A percentile compares a stretch with the other conserved stretches of the same genome.
Conservation (phyloP, 768 basidiomycete species). For the Macrolepiota dolichaula region DNA sequence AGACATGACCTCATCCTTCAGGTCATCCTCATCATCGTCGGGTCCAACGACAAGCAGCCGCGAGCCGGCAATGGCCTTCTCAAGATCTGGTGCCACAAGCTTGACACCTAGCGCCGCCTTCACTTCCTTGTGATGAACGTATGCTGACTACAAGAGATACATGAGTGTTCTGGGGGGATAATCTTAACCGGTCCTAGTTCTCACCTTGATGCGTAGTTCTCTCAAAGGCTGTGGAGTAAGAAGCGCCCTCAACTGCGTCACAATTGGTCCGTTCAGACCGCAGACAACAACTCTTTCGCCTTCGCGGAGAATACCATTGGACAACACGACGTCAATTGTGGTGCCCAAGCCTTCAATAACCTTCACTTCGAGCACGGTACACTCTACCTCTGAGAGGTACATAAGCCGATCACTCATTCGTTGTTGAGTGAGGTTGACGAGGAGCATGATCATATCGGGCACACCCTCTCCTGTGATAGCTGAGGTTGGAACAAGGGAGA, state of each 20-base stretch:
- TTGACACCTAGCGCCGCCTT: constrained; percentile 97
- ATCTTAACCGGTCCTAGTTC: constrained; percentile 14
- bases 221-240: constrained; percentile 95
- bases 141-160: constrained; percentile 65
- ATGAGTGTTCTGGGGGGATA: constrained; percentile 6
- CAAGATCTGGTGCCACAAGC: constrained; percentile 90
- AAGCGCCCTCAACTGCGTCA: constrained; percentile 90
- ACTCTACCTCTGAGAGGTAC: constrained; percentile 97
- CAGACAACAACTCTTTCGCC: constrained; percentile 95
- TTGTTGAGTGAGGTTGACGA: constrained; percentile 95
- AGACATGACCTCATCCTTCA: constrained; percentile 94
- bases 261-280: constrained; percentile 95
- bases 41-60: constrained; percentile 89
- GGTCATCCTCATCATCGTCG: constrained; percentile 94
- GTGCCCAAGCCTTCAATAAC: constrained; percentile 97
- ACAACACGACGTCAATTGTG: constrained; percentile 94
- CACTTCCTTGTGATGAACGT: constrained; percentile 96
- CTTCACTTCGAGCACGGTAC: constrained; percentile 98
- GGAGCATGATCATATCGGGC: constrained; percentile 98
- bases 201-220: constrained; percentile 91
- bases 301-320: constrained; percentile 89
- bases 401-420: constrained; percentile 96
- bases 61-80: constrained; percentile 97
- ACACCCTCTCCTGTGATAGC: constrained; percentile 98
- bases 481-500: constrained; percentile 96